Base-by-base conservation (phyloP, 768 basidiomycete species). In the Leccinum subtestaceum region DNA sequence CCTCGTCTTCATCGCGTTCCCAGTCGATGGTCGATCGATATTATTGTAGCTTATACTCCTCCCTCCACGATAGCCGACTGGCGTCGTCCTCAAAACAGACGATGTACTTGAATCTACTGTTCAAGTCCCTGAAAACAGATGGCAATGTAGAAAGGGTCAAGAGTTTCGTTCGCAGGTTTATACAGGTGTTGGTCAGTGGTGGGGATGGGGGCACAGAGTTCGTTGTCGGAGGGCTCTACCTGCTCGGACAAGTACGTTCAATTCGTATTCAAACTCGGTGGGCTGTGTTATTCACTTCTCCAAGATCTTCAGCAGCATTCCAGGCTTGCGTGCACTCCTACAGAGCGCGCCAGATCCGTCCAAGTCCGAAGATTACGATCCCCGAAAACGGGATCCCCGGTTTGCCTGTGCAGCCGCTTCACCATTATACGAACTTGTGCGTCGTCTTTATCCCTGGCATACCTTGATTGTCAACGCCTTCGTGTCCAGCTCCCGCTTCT, bases 21-120 rank as follows among this genome's bases (percentile, higher is more conserved):
- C 81, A 79, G 60, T 76, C 83, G 2, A 78, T 89, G 10, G 74
- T 79, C 4, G 82, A 88, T 62, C 77, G 89, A 17, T 92, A 86
- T 69, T 91, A 88, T 74, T 87, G 93, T 43, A 85, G 93, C 0
- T 77, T 99, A 0, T 99, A 98, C 65, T 84, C 87, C n/a, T 94
- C 93, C 2, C 77, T 99, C 5, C 84, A 89, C 52, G 96, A 99
- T 65, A 75, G 79, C 1, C 86, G 96, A 13, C 81, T 99, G 2
- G 80, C 87, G 3, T 79, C 81, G 2, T 93, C 93, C 12, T 89
- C 88, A 2, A 98, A 98, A 69, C 95, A 98, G 70, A 94, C 95
- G 5, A 91, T 98, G 87, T 98, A 96, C 72, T 82, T 99, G 57
- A 98, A 98, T 69, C 75, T 99, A 17, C 72, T 98, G 19, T 95